These are phyloP conservation scores for Cutaneotrichosporon dermatis DNA, from an alignment of 1,284 basidiomycete genomes.

Conservation along the genomic window DNA sequence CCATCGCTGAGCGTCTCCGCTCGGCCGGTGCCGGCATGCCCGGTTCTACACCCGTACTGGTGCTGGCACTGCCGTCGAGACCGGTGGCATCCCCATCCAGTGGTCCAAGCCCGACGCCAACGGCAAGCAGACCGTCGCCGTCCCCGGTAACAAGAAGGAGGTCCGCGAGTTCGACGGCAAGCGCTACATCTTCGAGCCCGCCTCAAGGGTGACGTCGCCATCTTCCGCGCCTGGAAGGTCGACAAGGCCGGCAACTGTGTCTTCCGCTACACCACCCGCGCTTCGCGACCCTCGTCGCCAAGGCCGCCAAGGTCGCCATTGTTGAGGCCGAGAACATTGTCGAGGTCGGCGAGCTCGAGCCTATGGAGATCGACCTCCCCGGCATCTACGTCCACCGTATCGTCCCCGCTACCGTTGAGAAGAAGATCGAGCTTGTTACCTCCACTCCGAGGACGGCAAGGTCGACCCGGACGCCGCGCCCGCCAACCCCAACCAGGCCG, in stretches of 20 bases:
- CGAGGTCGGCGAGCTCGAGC: slow-evolving; percentile 74
- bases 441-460: slow-evolving; percentile 35
- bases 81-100: slow-evolving; percentile 59
- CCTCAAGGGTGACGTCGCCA: slow-evolving; percentile 83
- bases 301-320: slow-evolving; percentile 83
- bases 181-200: slow-evolving; percentile 79
- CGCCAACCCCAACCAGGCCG: slow-evolving; percentile 16
- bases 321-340: slow-evolving; percentile 95
- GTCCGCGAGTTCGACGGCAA: slow-evolving; percentile 72
- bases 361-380: slow-evolving; percentile 74
- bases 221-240: slow-evolving; percentile 91
- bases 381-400: slow-evolving; percentile 85
- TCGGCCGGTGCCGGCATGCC: slow-evolving; percentile 93
- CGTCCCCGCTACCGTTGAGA: slow-evolving; percentile 69
- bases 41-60: slow-evolving; percentile 96
- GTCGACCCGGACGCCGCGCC: slow-evolving; percentile 20
- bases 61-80: slow-evolving; percentile 72
- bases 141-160: slow-evolving; percentile 74
- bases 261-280: slow-evolving; percentile 82
- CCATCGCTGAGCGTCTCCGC: slow-evolving; percentile 83
- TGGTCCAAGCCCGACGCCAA: slow-evolving; percentile 33
- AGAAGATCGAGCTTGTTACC: slow-evolving; percentile 72
- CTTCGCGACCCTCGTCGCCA: slow-evolving; percentile 80
- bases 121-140: slow-evolving; percentile 53
- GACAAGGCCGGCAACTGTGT: slow-evolving; percentile 84